Base-by-base conservation (phyloP, 495 filamentous ascomycete species). In the Tricharina praecox region DNA sequence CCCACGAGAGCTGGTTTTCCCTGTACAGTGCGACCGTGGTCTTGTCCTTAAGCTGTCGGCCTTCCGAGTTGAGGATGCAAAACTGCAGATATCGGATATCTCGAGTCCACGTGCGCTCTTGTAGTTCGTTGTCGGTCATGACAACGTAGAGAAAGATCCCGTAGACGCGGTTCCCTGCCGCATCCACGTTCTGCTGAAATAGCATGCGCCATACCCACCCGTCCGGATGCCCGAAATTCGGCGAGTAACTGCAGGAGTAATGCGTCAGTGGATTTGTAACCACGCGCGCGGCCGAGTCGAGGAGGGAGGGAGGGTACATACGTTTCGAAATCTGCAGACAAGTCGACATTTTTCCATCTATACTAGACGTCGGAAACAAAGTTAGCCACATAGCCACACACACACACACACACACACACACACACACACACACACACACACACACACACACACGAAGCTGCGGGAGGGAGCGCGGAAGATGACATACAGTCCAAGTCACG, bases 171-270 rank as follows among this genome's bases (percentile, higher is more conserved):
- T 61, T 61, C 37, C 58, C 58, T 42, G 50, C 53, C 32, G 58
- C 53, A 47, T 61, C 57, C n/a, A 59, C 57, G 38, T 61, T 60
- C 24, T 61, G 58, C 41, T 61, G 58, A 36, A 61, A 59, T 23
- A 61, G 50, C 50, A 61, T 60, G 19, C 58, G 57, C 58, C 58
- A 61, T 26, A 60, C 58, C 58, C 58, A 61, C 32, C 58, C 58
- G 47, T 61, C 57, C 26, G 58, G 57, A 28, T 61, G 58, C 33
- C 58, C 58, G 35, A 61, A 61, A 21, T 61, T 59, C 52, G 53
- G 58, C 3, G 58, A 61, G 34, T 60, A 61, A 51, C 58, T 61
- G 32, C 20, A 53, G 40, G 32, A 28, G 47, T 47, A 28, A 18
- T 42, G 4, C 55, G 56, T 26, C 25, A 48, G 32, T 38, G 11